Evolutionary conservation across 129 eudicot species (phyloP), one percentile per base, ranked within the genome.

Genomic region (Centella asiatica): DNA sequence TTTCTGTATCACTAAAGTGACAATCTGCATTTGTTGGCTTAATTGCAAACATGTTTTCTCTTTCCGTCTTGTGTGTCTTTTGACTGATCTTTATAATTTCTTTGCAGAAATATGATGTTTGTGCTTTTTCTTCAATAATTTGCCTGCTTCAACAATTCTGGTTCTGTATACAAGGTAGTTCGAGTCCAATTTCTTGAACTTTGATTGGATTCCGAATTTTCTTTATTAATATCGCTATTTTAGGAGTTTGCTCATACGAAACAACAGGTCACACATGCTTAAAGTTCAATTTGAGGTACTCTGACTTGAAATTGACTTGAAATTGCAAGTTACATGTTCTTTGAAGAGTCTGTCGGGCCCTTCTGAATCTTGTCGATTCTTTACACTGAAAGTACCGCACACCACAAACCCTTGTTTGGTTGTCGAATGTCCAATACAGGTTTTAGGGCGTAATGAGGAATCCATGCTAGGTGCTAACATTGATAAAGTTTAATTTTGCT

Each of bases 81-180:
- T n/a, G 26, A 31, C 44, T 31, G 44, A 32, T 54, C 11, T 29
- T 15, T 31, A 31, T 29, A 40, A 55, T 11, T 55, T 55, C 12
- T 55, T 55, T 37, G 71, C 42, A 52, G 62, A 24, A 55, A 31
- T 1, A 27, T n/a, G 15, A 13, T 44, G 40, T 40, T 18, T n/a
- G 23, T 50, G 19, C 22, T 0, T 12, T 27, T 17, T 40, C 9
- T 45, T 32, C 44, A 2, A 15, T 26, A 44, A 28, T 39, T 24
- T 28, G 15, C 40, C 66, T 3, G 27, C 17, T 44, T 17, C 40
- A 53, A 46, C 51, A 54, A 18, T 28, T 54, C 53, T 26, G 44
- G 27, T 46, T 27, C 40, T n/a, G 23, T 29, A 14, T 8, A 51
- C 15, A 53, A 54, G 63, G 53, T 67, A 67, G 29, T 7, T 34